Percentiles rank a stretch among this genome's conserved stretches.
Conservation (phyloP, 768 basidiomycete genomes). For the Mycena epipterygia region DNA sequence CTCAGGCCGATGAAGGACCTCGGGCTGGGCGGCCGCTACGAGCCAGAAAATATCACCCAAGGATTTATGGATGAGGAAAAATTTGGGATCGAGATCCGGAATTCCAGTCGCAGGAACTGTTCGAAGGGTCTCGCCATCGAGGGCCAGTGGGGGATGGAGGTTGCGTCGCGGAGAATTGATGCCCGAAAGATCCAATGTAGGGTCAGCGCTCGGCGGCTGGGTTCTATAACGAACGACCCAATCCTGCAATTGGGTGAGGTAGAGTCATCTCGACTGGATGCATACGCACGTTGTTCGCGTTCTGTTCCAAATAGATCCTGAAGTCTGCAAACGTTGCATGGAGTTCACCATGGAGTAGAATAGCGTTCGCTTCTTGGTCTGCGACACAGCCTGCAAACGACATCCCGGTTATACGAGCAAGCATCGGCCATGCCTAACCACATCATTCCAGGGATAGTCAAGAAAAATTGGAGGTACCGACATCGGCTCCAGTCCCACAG, state of each 20-base stretch:
- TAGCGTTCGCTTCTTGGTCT: background rate
- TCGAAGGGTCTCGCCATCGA: conserved; percentile 4
- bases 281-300: background rate
- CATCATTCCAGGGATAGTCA: background rate
- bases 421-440: background rate
- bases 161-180: background rate
- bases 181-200: background rate
- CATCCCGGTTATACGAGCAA: background rate
- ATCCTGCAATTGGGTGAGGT: conserved; percentile 4
- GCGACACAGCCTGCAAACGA: background rate
- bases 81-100: background rate
- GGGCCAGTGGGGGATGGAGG: background rate
- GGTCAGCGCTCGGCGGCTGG: background rate
- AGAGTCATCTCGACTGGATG: background rate
- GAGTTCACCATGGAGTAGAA: background rate
- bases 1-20: background rate
- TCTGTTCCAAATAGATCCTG: background rate
- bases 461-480: background rate
- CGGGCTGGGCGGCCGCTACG: background rate
- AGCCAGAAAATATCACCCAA: background rate
- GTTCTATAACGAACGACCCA: background rate
- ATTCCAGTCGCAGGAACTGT: background rate
- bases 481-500: background rate
- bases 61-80: background rate
- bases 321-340: background rate